These are phyloP conservation scores for Terfezia claveryi DNA, from an alignment of 495 filamentous ascomycete species.

Conservation along the genomic window DNA sequence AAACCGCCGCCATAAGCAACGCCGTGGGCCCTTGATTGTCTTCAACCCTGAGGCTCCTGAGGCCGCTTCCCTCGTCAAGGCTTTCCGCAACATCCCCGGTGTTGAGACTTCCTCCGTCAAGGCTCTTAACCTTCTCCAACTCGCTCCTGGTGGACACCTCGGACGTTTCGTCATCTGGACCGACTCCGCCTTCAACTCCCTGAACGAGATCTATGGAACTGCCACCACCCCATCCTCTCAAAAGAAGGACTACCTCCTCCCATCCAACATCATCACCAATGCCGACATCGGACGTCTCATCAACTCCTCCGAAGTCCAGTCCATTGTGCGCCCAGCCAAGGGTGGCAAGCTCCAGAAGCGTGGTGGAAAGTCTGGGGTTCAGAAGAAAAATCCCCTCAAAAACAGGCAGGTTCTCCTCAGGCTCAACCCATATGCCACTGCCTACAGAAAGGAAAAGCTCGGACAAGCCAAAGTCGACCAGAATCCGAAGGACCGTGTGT, in stretches of 20 bases:
- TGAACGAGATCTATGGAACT: slow-evolving; percentile 88
- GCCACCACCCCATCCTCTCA: slow-evolving; percentile 61
- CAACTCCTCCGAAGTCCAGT: slow-evolving; percentile 96
- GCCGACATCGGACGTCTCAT: slow-evolving; percentile 88
- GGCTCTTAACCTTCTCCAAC: slow-evolving; percentile 92
- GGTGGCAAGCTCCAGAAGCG: slow-evolving; percentile 83
- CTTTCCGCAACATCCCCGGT: slow-evolving; percentile 95
- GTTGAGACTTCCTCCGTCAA: slow-evolving; percentile 92
- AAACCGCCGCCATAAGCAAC: slow-evolving; percentile 83
- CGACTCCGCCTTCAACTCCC: slow-evolving; percentile 82
- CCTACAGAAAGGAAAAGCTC: slow-evolving; percentile 63
- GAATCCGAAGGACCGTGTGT: slow-evolving; percentile 12
- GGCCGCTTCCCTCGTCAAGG: slow-evolving; percentile 69
- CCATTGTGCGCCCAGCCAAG: slow-evolving; percentile 68
- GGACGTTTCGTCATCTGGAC: slow-evolving; percentile 99
- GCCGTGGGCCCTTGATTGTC: slow-evolving; percentile 88
- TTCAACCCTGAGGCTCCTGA: slow-evolving; percentile 74
- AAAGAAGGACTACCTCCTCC: slow-evolving; percentile 97
- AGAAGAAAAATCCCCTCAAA: slow-evolving; percentile 98
- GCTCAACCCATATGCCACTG: slow-evolving; percentile 87
- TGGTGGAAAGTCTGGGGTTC: slow-evolving; percentile 36
- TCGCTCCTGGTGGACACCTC: slow-evolving; percentile 94
- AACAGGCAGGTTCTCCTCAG: slow-evolving; percentile 95
- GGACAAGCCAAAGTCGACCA: slow-evolving; percentile 37
- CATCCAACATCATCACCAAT: slow-evolving; percentile 67